These are phyloP conservation scores for Neoboletus brunneissimus DNA, from an alignment of 768 basidiomycete species.

Conservation along the genomic window DNA sequence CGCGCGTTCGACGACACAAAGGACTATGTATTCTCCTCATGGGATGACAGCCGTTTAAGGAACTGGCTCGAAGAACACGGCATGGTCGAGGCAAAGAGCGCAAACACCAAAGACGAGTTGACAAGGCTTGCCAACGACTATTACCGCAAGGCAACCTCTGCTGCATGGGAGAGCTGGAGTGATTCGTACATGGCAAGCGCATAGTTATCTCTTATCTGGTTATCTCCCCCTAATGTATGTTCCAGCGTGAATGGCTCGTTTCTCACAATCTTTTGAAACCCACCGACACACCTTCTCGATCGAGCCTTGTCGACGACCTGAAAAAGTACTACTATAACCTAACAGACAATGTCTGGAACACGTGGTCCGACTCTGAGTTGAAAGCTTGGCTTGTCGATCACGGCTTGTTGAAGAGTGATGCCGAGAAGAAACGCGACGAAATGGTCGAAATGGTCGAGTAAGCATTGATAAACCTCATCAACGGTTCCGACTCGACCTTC, in stretches of 20 bases:
- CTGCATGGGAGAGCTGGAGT: slow-evolving; percentile 84
- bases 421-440: slow-evolving; percentile 68
- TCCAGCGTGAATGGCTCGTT: slow-evolving; percentile 80
- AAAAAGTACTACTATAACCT: slow-evolving; percentile 70
- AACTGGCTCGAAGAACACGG: slow-evolving; percentile 74
- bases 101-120: slow-evolving; percentile 59
- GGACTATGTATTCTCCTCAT: slow-evolving; percentile 87
- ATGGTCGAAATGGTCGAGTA: slow-evolving; percentile 69
- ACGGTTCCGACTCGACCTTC: background rate
- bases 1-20: slow-evolving; percentile 64
- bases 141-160: slow-evolving; percentile 59
- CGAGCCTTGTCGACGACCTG: slow-evolving; percentile 65
- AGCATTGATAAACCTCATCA: slow-evolving; percentile 18
- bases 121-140: slow-evolving; percentile 63
- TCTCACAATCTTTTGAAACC: slow-evolving; percentile 70
- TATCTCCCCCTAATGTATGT: background rate
- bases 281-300: slow-evolving; percentile 48
- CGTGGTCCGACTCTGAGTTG: slow-evolving; percentile 79
- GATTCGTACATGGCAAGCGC: slow-evolving; percentile 71
- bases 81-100: slow-evolving; percentile 58
- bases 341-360: slow-evolving; percentile 51
- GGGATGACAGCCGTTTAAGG: slow-evolving; percentile 78
- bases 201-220: background rate
- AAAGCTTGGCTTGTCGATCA: slow-evolving; percentile 78
- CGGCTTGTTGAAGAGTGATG: slow-evolving; percentile 67